Base-by-base conservation (phyloP, 306 rosid species). In the Quercus parvula region DNA sequence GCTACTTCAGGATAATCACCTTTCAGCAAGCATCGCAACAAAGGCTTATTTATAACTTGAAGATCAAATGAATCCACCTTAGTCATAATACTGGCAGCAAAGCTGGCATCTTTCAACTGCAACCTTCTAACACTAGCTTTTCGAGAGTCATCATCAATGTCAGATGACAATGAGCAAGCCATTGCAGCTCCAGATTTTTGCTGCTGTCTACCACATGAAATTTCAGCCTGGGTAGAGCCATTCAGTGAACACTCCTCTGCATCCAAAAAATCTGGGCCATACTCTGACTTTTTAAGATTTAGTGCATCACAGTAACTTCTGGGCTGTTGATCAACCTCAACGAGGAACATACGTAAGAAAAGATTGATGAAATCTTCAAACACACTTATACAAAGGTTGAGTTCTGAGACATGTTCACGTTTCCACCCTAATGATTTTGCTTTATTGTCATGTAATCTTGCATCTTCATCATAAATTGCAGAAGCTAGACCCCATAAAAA, bases 401-500 rank as follows among this genome's bases (percentile, higher is more conserved):
- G 78, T 82, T 88, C 85, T 13, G 87, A 77, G 77, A 74, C 41
- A 61, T 76, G 83, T 15, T 91, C 86, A 59, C 13, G 54, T 80
- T 84, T 86, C 88, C 76, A 73, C 78, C 77, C 73, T 66, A 82
- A 84, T 78, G 78, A 81, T 84, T 81, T 77, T 61, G 51, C 75
- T 71, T 80, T 84, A 70, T 44, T 67, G 76, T 82, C 79, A 62
- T 76, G 11, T 59, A 58, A 84, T 78, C 83, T 81, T 19, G 67
- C 78, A 80, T 85, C 83, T 55, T 73, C 78, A 69, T 56, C 79
- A 67, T 80, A 85, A 84, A 86, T 70, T 74, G 70, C 78, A 71
- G 85, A 89, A 74, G 88, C 91, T 41, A 94, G 68, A 79, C 92
- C 92, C 90, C 97, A 86, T 35, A 94, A 84, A 84, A 92, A 77